Conservation (phyloP, 208 protist genomes). For the Crithidia bombi region DNA sequence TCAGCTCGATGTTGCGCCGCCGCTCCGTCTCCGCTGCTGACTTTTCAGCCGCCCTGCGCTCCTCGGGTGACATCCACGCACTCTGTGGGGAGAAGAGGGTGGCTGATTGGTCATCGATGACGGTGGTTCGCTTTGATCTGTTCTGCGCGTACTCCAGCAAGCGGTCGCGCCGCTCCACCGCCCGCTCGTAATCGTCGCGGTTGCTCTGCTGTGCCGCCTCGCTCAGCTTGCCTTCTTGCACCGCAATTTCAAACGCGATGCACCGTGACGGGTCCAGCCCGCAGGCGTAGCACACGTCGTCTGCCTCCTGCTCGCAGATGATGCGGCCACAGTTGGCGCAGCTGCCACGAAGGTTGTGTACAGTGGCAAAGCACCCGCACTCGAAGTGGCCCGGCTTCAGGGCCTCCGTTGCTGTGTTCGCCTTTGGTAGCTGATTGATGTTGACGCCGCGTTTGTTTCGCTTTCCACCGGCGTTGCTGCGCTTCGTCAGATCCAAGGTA, state of each 20-base stretch:
- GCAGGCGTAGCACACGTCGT: slow-evolving; percentile 85
- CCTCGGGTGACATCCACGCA: slow-evolving; percentile 76
- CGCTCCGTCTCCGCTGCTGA: slow-evolving; percentile 57
- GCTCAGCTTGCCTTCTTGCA: slow-evolving; percentile 78
- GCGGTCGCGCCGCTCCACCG: slow-evolving; percentile 69
- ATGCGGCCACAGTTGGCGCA: slow-evolving; percentile 91
- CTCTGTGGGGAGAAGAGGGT: slow-evolving; percentile 73
- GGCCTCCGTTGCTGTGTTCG: slow-evolving; percentile 21
- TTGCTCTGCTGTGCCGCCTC: slow-evolving; percentile 72
- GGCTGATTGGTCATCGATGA: slow-evolving; percentile 89
- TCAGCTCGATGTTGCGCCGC: slow-evolving; percentile 53
- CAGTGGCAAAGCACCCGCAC: slow-evolving; percentile 90
- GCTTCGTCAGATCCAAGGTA: slow-evolving; percentile 18
- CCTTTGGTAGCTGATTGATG: slow-evolving; percentile 34
- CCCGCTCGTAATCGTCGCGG: slow-evolving; percentile 63
- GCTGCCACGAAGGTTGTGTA: slow-evolving; percentile 76
- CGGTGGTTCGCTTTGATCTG: slow-evolving; percentile 72
- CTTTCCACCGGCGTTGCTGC: slow-evolving; percentile 15
- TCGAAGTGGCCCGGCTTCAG: slow-evolving; percentile 77
- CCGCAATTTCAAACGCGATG: slow-evolving; percentile 79
- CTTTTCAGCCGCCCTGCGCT: slow-evolving; percentile 60
- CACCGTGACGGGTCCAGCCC: slow-evolving; percentile 70
- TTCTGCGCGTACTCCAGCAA: slow-evolving; percentile 82
- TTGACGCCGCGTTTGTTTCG: slow-evolving; percentile 31
- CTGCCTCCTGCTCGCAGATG: slow-evolving; percentile 88